Conservation (phyloP, 2,329 filamentous ascomycete species). For the Pseudogymnoascus sp. region DNA sequence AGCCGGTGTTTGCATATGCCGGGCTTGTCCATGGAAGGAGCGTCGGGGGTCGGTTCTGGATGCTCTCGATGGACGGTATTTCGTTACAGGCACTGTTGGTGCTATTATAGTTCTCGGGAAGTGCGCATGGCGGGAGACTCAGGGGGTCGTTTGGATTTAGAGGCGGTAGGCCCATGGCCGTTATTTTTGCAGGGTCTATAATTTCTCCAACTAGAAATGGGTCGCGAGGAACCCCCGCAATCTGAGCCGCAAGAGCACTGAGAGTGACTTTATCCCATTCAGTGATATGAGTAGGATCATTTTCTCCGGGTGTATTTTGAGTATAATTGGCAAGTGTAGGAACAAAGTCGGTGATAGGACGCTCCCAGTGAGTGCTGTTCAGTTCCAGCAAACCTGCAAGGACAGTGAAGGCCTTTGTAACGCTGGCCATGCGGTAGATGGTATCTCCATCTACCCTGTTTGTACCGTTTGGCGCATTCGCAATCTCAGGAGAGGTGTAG, state of each 20-base stretch:
- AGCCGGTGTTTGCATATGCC: slow-evolving; percentile 45
- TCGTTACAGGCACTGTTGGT: neutral
- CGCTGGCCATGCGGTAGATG: slow-evolving; percentile 39
- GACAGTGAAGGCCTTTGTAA: slow-evolving; percentile 36
- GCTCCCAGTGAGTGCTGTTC: slow-evolving; percentile 32
- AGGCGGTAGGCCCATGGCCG: neutral
- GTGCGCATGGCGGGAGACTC: slow-evolving; percentile 16
- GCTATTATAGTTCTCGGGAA: slow-evolving; percentile 10
- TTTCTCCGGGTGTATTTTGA: neutral
- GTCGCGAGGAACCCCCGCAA: slow-evolving; percentile 28
- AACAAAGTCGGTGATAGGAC: slow-evolving; percentile 29
- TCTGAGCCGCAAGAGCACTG: slow-evolving; percentile 30
- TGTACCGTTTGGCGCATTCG: slow-evolving; percentile 28
- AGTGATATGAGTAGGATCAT: slow-evolving; percentile 23
- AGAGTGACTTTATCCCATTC: slow-evolving; percentile 33
- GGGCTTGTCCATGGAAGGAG: slow-evolving; percentile 41
- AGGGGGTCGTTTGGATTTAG: slow-evolving; percentile 14
- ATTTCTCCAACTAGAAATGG: slow-evolving; percentile 22
- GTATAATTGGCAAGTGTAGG: slow-evolving; percentile 25
- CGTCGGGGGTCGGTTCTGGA: slow-evolving; percentile 32
- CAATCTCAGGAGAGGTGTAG: slow-evolving; percentile 32
- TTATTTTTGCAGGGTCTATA: neutral
- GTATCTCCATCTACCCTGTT: slow-evolving; percentile 36
- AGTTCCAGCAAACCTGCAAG: slow-evolving; percentile 34
- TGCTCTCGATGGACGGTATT: slow-evolving; percentile 21